These are phyloP conservation scores for Teratosphaeria destructans DNA, from an alignment of 2,329 filamentous ascomycete species.

Conservation along the genomic window DNA sequence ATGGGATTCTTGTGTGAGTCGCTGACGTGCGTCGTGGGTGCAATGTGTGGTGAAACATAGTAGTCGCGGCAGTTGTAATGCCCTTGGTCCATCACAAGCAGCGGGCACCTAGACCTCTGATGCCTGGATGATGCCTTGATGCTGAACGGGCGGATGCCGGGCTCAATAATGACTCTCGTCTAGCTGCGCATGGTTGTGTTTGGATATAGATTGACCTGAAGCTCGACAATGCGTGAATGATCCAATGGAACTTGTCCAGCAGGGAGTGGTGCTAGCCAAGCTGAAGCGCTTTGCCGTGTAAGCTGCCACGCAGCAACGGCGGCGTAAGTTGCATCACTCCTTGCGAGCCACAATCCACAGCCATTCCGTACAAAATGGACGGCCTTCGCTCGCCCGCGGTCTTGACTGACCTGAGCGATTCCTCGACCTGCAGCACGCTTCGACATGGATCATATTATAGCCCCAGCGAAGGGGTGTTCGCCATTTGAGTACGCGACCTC, in stretches of 20 bases:
- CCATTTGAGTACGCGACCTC: constrained; percentile 28
- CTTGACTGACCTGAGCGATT: not conserved
- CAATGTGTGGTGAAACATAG: constrained; percentile 19
- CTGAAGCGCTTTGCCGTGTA: not conserved
- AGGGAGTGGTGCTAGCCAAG: not conserved
- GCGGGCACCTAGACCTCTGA: not conserved
- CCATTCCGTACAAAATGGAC: not conserved
- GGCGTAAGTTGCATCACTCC: not conserved
- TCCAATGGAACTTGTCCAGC: too few species aligned
- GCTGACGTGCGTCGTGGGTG: constrained; percentile 14
- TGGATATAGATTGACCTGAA: too few species aligned
- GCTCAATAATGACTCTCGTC: not conserved
- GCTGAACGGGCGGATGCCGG: not conserved
- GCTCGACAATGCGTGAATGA: too few species aligned
- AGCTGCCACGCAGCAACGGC: not conserved
- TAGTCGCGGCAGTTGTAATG: constrained; percentile 30
- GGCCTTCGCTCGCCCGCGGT: not conserved
- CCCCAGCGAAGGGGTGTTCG: constrained; percentile 45
- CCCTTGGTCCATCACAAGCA: constrained; percentile 21
- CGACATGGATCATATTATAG: constrained; percentile 29
- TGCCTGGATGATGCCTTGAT: not conserved
- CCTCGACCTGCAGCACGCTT: not conserved
- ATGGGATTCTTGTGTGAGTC: not conserved
- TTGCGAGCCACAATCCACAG: not conserved
- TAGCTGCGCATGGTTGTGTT: not conserved